phyloP scores from a whole-genome alignment of 73 alveolate genomes.

The Uronychia setigera region DNA sequence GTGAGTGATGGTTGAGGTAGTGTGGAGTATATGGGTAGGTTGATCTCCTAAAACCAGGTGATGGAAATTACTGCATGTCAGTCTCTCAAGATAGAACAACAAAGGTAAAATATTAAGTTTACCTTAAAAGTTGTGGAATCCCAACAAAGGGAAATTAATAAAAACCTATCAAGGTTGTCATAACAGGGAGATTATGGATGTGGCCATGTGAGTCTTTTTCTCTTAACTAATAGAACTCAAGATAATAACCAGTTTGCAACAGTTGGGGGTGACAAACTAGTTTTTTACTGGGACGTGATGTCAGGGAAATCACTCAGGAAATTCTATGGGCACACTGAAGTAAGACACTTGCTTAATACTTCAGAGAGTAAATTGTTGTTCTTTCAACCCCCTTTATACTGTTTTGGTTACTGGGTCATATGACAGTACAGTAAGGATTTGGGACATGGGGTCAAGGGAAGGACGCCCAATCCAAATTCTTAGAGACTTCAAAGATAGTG shows the following conservation, averaged over 20 bases:
- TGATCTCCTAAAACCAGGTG: no score
- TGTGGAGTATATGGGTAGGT: no score
- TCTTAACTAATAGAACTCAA: constrained; percentile 14
- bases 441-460: constrained; percentile 69
- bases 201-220: constrained; percentile 64
- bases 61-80: no score
- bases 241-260: constrained; percentile 85
- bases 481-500: constrained; percentile 56
- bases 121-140: constrained; percentile 87
- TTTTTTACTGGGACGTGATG: constrained; percentile 84
- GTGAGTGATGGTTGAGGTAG: no score
- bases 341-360: constrained; percentile 34
- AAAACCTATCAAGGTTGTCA: constrained; percentile 83
- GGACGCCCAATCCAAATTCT: constrained; percentile 66
- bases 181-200: constrained; percentile 78
- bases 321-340: constrained; percentile 51
- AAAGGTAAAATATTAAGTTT: no score
- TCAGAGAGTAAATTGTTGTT: background rate
- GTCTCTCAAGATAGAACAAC: no score
- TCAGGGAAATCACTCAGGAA: constrained; percentile 71
- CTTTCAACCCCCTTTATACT: constrained; percentile 39
- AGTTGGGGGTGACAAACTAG: constrained; percentile 82
- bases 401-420: constrained; percentile 73
- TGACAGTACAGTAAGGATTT: constrained; percentile 72
- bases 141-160: constrained; percentile 67